Percentiles rank a stretch among this genome's conserved stretches.
Evolutionary conservation across 495 filamentous ascomycete species (phyloP).

Genomic region (Hypoxylon lienhwacheense): DNA sequence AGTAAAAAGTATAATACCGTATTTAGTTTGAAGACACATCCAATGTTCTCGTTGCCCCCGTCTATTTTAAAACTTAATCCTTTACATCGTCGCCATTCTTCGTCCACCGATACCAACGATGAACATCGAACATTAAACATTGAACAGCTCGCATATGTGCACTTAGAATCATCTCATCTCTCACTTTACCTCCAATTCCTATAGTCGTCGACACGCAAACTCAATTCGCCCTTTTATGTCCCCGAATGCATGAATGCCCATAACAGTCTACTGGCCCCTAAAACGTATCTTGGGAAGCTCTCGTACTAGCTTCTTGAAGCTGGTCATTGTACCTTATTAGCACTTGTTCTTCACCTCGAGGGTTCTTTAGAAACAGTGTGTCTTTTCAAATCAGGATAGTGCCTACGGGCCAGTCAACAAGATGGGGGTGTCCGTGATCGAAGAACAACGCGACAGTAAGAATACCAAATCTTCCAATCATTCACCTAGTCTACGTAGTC

Average conservation of each 20-base stretch:
- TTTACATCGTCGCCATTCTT: conserved; percentile 23
- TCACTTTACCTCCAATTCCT: not conserved
- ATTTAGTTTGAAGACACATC: no score
- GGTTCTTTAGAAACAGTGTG: not conserved
- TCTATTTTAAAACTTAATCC: conserved; percentile 25
- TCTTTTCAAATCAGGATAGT: conserved; percentile 2
- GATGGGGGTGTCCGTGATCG: conserved; percentile 46
- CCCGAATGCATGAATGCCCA: no score
- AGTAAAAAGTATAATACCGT: no score
- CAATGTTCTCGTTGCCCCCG: conserved; percentile 19
- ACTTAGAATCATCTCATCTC: not conserved
- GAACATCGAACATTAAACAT: no score
- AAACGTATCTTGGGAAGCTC: no score
- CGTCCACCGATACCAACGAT: conserved; percentile 13
- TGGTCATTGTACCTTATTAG: no score
- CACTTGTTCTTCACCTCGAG: not conserved
- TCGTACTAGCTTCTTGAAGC: no score
- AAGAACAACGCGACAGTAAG: conserved; percentile 51
- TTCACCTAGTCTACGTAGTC: no score
- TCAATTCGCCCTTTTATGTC: no score
- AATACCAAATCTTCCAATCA: no score
- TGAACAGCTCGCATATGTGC: not conserved
- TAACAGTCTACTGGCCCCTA: no score
- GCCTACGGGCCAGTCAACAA: conserved; percentile 31
- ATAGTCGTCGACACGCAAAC: not conserved